Evolutionary conservation across 495 filamentous ascomycete species (phyloP).

Genomic region (Trichoderma erinaceum): DNA sequence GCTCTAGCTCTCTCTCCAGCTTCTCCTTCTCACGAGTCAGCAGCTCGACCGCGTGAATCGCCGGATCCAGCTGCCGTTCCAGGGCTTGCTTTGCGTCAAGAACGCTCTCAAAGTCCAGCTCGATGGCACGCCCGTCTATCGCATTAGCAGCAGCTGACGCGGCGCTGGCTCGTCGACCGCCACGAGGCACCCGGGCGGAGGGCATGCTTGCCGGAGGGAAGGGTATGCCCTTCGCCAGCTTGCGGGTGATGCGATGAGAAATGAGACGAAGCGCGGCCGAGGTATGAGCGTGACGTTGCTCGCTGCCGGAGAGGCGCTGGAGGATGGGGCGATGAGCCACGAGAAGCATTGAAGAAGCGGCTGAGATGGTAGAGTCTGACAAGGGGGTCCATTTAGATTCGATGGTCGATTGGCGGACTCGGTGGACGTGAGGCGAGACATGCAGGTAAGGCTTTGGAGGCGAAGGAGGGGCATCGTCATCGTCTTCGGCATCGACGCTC

Average conservation of each 20-base stretch:
- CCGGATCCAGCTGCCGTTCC: constrained; percentile 36
- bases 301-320: constrained; percentile 31
- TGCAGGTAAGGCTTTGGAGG: constrained; percentile 30
- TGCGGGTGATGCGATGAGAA: constrained; percentile 29
- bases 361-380: constrained; percentile 30
- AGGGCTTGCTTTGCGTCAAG: constrained; percentile 32
- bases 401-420: constrained; percentile 37
- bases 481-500: neutral
- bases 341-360: constrained; percentile 33
- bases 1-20: constrained; percentile 32
- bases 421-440: constrained; percentile 34
- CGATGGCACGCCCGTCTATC: constrained; percentile 27
- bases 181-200: neutral
- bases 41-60: constrained; percentile 40
- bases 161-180: constrained; percentile 21
- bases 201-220: constrained; percentile 31
- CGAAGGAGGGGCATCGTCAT: constrained; percentile 10
- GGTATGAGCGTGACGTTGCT: constrained; percentile 32
- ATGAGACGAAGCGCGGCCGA: constrained; percentile 30
- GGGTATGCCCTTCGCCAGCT: constrained; percentile 35
- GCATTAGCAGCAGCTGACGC: neutral
- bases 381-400: constrained; percentile 41
- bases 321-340: constrained; percentile 36
- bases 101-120: constrained; percentile 41
- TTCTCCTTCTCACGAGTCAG: constrained; percentile 35